Base-by-base conservation (phyloP, 768 basidiomycete species). In the Tricholoma matsutake region DNA sequence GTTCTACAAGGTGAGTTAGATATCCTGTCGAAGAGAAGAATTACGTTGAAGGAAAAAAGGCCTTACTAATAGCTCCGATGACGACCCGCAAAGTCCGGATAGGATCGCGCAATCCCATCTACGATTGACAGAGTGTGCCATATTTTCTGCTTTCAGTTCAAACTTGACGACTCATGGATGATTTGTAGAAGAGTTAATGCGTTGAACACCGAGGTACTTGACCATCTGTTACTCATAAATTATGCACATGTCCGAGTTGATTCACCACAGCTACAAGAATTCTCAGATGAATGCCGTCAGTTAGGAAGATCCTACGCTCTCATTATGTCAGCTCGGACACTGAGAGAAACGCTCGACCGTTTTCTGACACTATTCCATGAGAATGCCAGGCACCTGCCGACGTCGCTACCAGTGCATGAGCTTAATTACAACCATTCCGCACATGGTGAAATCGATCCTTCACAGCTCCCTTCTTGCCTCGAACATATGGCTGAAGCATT, bases 221-320 rank as follows among this genome's bases (percentile, higher is more conserved):
- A 7, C n/a, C 18, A 18, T 43, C 4, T 20, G 54, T n/a, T 29
- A 60, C 25, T n/a, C n/a, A n/a, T n/a, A 28, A 49, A 25, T 45
- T 8, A 20, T 16, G 2, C 39, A 5, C n/a, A 4, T 8, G 6
- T 16, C 53, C 28, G 22, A 18, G 18, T n/a, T 28, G 31, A 32
- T 31, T 41, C 1, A 11, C 13, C 25, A 41, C 25, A 68, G 65
- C 63, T 68, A 20, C 57, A 52, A 13, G 32, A 14, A 4, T 41
- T 66, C 53, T 43, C 39, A 28, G 54, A 13, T 28, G 65, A 64
- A 60, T 66, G 65, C 32, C 61, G 65, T 16, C 61, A 62, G 31
- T 41, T 66, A 16, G 67, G 65, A 18, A 45, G 62, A 51, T 64
- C 61, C 1, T 68, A 66, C 54, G 65, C 63, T 29, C 57, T 68